Percentiles rank a stretch among this genome's conserved stretches.
Evolutionary conservation across 208 protist species (phyloP).

Genomic region (Crithidia mellificae): DNA sequence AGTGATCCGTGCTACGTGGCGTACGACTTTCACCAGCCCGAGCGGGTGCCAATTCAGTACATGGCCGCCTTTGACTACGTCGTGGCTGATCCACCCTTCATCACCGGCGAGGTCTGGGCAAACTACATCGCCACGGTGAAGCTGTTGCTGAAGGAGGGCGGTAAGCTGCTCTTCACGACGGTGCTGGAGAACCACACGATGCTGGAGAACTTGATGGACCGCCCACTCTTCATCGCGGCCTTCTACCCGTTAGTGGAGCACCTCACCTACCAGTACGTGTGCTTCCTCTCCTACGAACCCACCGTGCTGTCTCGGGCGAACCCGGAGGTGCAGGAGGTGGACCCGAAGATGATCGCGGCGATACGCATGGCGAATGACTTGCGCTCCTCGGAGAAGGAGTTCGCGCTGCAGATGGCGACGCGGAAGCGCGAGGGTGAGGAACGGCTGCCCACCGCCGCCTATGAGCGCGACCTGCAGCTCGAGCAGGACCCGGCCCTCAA

Average conservation of each 20-base stretch:
- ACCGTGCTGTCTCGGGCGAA: slow-evolving; percentile 38
- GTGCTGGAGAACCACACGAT: slow-evolving; percentile 91
- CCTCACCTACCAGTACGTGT: slow-evolving; percentile 94
- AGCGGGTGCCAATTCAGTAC: slow-evolving; percentile 75
- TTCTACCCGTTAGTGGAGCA: slow-evolving; percentile 83
- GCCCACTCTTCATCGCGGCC: slow-evolving; percentile 74
- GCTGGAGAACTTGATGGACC: slow-evolving; percentile 63
- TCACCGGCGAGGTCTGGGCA: slow-evolving; percentile 90
- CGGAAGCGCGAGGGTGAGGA: slow-evolving; percentile 63
- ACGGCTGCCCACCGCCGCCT: slow-evolving; percentile 50
- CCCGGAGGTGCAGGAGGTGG: slow-evolving; percentile 25
- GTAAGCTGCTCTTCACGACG: slow-evolving; percentile 89
- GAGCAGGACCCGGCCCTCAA: background rate
- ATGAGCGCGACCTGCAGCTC: slow-evolving; percentile 38
- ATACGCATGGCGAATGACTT: slow-evolving; percentile 75
- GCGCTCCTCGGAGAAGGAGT: slow-evolving; percentile 67
- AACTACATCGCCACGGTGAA: slow-evolving; percentile 70
- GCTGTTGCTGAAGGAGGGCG: slow-evolving; percentile 52
- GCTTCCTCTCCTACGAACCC: slow-evolving; percentile 87
- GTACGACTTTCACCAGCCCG: slow-evolving; percentile 88
- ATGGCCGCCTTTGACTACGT: slow-evolving; percentile 87
- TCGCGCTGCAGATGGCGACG: slow-evolving; percentile 59
- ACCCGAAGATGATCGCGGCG: slow-evolving; percentile 41
- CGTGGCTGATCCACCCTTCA: slow-evolving; percentile 94
- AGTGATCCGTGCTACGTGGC: slow-evolving; percentile 73